Evolutionary conservation across 768 basidiomycete species (phyloP), one percentile per base, ranked within the genome.

Genomic region (Mycena alexandri): DNA sequence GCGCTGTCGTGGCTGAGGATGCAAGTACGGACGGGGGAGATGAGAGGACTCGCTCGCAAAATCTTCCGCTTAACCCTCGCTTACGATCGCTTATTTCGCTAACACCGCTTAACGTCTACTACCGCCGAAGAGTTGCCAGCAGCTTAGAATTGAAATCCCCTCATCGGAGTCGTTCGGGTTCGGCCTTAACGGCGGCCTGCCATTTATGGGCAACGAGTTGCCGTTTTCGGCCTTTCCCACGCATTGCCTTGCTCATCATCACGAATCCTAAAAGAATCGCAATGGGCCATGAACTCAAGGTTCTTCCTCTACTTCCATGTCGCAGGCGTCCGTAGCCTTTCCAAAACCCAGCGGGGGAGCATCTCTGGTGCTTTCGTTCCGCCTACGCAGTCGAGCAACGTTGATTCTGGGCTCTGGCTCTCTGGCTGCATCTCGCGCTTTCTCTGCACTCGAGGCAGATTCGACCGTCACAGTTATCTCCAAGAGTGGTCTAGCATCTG

Each of bases 371-470:
- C 85, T 96, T 22, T 90, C 95, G 0, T 94, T 95, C 79, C 85
- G 84, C 55, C 82, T 91, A 29, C 79, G 81, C 46, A 75, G 79
- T 62, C 84, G 84, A 42, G 82, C 80, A 0, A 84, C 89, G 38
- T 80, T 98, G 43, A 86, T 99, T 48, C 71, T 98, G 46, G 96
- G 97, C 3, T 86, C 90, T 1, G 88, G 90, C n/a, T 73, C 86
- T 2, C 86, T 98, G 3, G 95, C 95, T 0, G 95, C 95, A 0
- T 85, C 88, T n/a, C 88, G 97, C 52, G 90, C 93, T 2, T 93
- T 93, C 72, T 83, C 91, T 19, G 89, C 93, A 2, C 85, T 97
- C 41, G 94, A 96, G 75, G 92, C 95, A 5, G 90, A 90, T 67
- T 88, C 92, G 0, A 72, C 76, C 11, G 95, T 96, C 36, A 78